Evolutionary conservation across 208 protist genomes (phyloP).

Genomic region (Leishmania gerbilli): DNA sequence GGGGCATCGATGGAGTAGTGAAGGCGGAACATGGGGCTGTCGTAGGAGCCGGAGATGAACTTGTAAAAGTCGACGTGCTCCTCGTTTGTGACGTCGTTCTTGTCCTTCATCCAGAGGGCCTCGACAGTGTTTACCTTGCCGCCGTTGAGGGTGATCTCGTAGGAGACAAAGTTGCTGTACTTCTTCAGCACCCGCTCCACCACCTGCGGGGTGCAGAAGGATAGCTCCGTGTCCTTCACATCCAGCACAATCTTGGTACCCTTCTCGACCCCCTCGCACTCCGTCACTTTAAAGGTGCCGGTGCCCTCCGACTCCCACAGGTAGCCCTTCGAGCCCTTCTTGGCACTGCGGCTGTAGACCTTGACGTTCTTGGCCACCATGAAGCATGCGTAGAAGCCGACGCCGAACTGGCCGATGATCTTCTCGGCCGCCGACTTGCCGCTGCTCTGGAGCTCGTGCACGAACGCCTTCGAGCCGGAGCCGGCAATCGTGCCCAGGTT

Average conservation of each 20-base stretch:
- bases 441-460: conserved; percentile 80
- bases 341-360: conserved; percentile 91
- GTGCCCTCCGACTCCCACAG: conserved; percentile 94
- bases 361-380: conserved; percentile 97
- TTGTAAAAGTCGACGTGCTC: conserved; percentile 98
- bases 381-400: conserved; percentile 97
- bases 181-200: conserved; percentile 96
- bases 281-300: conserved; percentile 93
- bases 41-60: conserved; percentile 94
- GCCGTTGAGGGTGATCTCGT: conserved; percentile 96
- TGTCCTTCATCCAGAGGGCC: conserved; percentile 96
- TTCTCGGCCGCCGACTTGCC: conserved; percentile 79
- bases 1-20: conserved; percentile 97
- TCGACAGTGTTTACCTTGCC: conserved; percentile 95
- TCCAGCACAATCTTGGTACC: conserved; percentile 98
- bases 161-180: conserved; percentile 98
- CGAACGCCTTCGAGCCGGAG: conserved; percentile 91
- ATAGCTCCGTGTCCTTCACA: conserved; percentile 93
- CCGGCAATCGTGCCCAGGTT: conserved; percentile 97
- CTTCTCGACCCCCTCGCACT: conserved; percentile 94
- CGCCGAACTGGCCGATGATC: conserved; percentile 97
- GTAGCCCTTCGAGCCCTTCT: conserved; percentile 91
- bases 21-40: conserved; percentile 93
- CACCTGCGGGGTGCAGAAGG: conserved; percentile 93
- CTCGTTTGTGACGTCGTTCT: conserved; percentile 91